These are phyloP conservation scores for Claviceps sorghi DNA, from an alignment of 2,329 filamentous ascomycete species.

Conservation along the genomic window DNA sequence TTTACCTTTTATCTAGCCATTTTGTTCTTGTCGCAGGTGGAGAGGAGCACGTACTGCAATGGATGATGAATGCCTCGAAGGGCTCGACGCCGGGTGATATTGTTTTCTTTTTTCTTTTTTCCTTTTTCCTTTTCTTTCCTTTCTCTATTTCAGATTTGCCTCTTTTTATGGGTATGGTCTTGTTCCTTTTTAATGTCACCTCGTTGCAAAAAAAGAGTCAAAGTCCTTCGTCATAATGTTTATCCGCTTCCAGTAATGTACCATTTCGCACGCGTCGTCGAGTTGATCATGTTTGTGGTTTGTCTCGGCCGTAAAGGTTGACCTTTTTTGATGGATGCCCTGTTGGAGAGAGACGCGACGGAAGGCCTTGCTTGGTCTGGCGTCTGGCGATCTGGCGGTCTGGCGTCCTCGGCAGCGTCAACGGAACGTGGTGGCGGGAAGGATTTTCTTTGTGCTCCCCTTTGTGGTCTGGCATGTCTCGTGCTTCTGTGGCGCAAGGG, in stretches of 20 bases:
- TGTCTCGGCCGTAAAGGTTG: too few relatives aligned
- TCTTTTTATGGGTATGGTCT: not conserved
- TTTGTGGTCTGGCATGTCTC: too few relatives aligned
- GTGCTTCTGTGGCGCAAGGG: too few relatives aligned
- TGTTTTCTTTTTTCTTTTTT: not conserved
- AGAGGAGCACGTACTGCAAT: not conserved
- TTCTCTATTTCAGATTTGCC: not conserved
- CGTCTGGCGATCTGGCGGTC: too few relatives aligned
- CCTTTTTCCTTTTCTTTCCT: not conserved
- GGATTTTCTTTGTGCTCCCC: too few relatives aligned
- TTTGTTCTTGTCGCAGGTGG: not conserved
- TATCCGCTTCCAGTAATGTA: not conserved
- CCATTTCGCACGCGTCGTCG: not conserved
- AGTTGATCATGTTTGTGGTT: not conserved
- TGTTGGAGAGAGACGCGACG: too few relatives aligned
- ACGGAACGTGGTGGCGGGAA: too few relatives aligned
- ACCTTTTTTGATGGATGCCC: too few relatives aligned
- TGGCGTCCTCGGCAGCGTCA: too few relatives aligned
- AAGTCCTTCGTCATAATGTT: not conserved
- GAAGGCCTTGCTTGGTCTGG: too few relatives aligned
- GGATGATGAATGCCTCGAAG: not conserved
- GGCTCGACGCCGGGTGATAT: not conserved
- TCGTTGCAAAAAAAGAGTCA: constrained; percentile 1
- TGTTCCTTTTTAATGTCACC: not conserved
- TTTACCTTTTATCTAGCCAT: not conserved